Conservation (phyloP, 768 basidiomycete genomes). For the Hirschioporus abietinus region DNA sequence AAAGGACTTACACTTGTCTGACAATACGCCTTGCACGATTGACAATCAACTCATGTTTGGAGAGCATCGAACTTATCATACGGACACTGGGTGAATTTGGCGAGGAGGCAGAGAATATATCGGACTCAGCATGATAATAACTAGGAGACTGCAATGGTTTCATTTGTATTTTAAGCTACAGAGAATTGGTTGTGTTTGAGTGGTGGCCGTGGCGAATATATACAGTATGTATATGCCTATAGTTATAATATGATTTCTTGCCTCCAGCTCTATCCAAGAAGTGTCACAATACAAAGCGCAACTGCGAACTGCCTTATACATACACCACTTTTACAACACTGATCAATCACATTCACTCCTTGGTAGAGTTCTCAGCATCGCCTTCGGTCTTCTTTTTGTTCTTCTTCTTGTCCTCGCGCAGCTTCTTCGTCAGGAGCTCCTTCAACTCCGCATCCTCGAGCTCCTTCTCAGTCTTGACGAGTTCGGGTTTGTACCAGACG, state of each 20-base stretch:
- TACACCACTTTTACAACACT: neutral
- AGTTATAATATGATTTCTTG: neutral
- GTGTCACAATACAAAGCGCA: neutral
- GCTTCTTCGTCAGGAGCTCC: conserved; percentile 64
- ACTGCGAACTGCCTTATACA: neutral
- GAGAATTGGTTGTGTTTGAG: neutral
- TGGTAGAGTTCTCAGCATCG: conserved; percentile 39
- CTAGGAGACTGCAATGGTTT: conserved; percentile 4
- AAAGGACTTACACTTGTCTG: conserved; percentile 67
- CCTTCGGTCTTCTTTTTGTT: conserved; percentile 73
- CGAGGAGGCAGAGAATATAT: conserved; percentile 45
- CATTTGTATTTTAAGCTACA: conserved; percentile 6
- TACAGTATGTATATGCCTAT: neutral
- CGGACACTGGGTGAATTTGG: conserved; percentile 80
- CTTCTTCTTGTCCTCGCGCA: conserved; percentile 89
- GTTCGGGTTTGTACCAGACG: conserved; percentile 88
- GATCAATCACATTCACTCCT: conserved; percentile 12
- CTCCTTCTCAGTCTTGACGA: conserved; percentile 86
- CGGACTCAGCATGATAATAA: conserved; percentile 11
- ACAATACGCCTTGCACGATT: conserved; percentile 85
- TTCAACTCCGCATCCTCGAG: conserved; percentile 86
- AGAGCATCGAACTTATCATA: conserved; percentile 82
- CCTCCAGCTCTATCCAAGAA: neutral
- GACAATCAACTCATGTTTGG: conserved; percentile 80
- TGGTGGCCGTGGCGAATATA: neutral